A percentile compares a stretch with the other conserved stretches of the same genome.
Conservation (phyloP, 2,329 filamentous ascomycete genomes). For the Verticillium albo-atrum region DNA sequence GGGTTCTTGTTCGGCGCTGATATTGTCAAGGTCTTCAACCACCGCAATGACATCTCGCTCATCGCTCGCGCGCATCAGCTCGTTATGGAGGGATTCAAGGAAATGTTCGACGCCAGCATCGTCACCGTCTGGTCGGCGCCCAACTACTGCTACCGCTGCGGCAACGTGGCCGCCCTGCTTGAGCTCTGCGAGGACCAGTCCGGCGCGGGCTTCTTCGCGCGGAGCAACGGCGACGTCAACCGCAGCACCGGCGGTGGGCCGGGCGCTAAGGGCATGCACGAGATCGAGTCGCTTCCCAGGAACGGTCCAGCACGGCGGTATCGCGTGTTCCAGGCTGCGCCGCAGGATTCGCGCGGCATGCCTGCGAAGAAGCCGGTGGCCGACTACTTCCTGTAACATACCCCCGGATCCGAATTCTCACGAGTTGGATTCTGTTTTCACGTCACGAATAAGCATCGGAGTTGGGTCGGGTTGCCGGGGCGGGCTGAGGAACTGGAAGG, state of each 20-base stretch:
- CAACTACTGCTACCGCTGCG: constrained; percentile 95
- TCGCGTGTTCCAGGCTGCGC: constrained; percentile 91
- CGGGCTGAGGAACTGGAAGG: neutral
- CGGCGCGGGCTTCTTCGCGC: constrained; percentile 65
- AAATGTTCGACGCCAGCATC: constrained; percentile 95
- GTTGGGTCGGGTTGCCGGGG: neutral
- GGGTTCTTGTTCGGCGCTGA: constrained; percentile 94
- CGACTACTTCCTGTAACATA: constrained; percentile 78
- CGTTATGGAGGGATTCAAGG: constrained; percentile 99
- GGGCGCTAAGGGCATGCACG: constrained; percentile 36
- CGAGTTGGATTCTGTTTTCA: neutral
- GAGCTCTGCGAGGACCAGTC: constrained; percentile 85
- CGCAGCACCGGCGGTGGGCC: constrained; percentile 42
- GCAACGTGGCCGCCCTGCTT: constrained; percentile 91
- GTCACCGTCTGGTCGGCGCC: constrained; percentile 99
- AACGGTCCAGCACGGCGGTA: constrained; percentile 83
- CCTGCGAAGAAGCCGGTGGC: constrained; percentile 97
- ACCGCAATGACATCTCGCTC: constrained; percentile 85
- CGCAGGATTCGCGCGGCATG: constrained; percentile 95
- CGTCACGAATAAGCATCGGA: neutral
- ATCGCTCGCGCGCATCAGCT: constrained; percentile 95
- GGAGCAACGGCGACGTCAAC: constrained; percentile 67
- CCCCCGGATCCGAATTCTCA: neutral
- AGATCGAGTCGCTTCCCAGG: constrained; percentile 36
- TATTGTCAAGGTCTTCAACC: constrained; percentile 94